Conservation (phyloP, 495 filamentous ascomycete species). For the Thozetella sp. region DNA sequence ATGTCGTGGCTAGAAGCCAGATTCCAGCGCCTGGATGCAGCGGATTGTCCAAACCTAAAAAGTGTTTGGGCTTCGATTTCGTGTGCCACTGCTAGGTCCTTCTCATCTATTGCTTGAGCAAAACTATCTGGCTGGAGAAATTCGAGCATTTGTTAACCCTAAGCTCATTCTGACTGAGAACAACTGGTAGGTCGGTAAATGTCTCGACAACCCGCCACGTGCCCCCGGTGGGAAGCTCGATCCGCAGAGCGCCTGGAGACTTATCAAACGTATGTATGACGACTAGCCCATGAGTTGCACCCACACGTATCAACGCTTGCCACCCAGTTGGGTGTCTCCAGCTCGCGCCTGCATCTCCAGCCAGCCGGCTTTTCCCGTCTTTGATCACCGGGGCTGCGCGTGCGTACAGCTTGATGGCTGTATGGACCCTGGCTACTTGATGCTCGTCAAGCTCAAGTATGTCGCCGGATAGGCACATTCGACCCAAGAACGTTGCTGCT, state of each 20-base stretch:
- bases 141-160: not conserved
- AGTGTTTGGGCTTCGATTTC: too few species aligned
- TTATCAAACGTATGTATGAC: conserved; percentile 5
- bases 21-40: too few species aligned
- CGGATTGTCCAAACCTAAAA: too few species aligned
- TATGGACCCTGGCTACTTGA: not conserved
- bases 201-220: conserved; percentile 1
- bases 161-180: not conserved
- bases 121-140: not conserved
- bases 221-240: conserved; percentile 2
- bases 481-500: conserved; percentile 4
- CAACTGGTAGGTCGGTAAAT: not conserved
- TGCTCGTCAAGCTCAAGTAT: not conserved
- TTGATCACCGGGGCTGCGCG: conserved; percentile 4
- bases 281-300: not conserved
- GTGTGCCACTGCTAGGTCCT: too few species aligned
- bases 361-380: conserved; percentile 3
- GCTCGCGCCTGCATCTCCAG: not conserved
- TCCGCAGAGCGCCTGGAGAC: not conserved
- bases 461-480: conserved; percentile 7
- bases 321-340: conserved; percentile 5
- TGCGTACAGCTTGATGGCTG: conserved; percentile 1
- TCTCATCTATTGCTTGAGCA: too few species aligned
- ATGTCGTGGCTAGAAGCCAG: too few species aligned
- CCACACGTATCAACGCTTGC: conserved; percentile 1